These are phyloP conservation scores for Claviceps fusiformis DNA, from an alignment of 2,329 filamentous ascomycete species.

Conservation along the genomic window DNA sequence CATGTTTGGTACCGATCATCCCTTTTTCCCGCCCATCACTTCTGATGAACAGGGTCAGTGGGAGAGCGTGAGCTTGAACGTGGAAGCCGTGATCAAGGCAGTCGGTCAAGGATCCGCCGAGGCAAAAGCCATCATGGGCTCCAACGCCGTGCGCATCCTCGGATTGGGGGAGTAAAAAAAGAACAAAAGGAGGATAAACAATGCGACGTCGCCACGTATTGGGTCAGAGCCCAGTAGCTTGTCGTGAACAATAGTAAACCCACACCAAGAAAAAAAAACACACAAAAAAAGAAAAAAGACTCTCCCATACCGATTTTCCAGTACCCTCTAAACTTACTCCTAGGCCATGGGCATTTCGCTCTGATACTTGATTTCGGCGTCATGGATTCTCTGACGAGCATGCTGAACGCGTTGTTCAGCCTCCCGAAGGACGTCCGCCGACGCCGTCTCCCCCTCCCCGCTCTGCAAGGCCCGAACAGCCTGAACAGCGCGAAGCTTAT, in stretches of 20 bases:
- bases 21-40: slow-evolving; percentile 67
- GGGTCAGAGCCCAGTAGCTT: slow-evolving; percentile 6
- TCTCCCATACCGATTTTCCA: neutral
- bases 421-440: slow-evolving; percentile 14
- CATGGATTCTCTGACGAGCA: slow-evolving; percentile 21
- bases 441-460: slow-evolving; percentile 9
- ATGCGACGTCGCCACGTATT: neutral
- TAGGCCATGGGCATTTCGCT: slow-evolving; percentile 14
- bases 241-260: neutral
- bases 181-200: neutral
- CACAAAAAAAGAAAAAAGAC: neutral
- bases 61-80: slow-evolving; percentile 49
- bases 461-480: slow-evolving; percentile 18
- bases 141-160: slow-evolving; percentile 43
- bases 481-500: slow-evolving; percentile 27
- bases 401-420: slow-evolving; percentile 17
- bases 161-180: slow-evolving; percentile 13
- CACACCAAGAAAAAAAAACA: neutral
- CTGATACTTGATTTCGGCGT: slow-evolving; percentile 24
- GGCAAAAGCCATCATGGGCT: slow-evolving; percentile 42
- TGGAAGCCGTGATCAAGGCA: slow-evolving; percentile 37
- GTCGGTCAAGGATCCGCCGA: slow-evolving; percentile 31
- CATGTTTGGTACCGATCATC: slow-evolving; percentile 73
- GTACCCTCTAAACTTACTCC: neutral
- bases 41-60: slow-evolving; percentile 50